These are phyloP conservation scores for Angomonas ambiguus DNA, from an alignment of 208 protist species.

Conservation along the genomic window DNA sequence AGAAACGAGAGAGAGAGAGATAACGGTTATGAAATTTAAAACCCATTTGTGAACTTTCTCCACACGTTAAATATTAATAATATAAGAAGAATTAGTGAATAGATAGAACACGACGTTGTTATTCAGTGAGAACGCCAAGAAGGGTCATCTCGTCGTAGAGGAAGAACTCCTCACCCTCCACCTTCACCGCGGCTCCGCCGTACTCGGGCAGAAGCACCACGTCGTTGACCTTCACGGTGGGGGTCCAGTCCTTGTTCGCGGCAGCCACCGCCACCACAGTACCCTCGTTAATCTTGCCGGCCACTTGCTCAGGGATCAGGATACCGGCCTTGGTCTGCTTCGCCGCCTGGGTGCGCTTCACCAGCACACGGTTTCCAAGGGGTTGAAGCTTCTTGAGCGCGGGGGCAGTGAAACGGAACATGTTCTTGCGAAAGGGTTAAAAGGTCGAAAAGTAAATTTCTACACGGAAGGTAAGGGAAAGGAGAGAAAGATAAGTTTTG, in stretches of 20 bases:
- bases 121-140: constrained; percentile 79
- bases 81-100: not conserved
- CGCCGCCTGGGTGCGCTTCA: constrained; percentile 81
- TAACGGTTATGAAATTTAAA: not conserved
- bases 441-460: not conserved
- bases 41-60: not conserved
- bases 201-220: constrained; percentile 90
- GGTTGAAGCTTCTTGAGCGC: constrained; percentile 87
- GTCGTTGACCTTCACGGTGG: constrained; percentile 87
- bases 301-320: constrained; percentile 91
- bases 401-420: constrained; percentile 75
- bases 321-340: constrained; percentile 92
- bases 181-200: constrained; percentile 82
- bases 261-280: constrained; percentile 86
- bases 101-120: constrained; percentile 7
- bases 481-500: not conserved
- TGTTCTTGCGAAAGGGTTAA: too few relatives aligned
- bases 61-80: not conserved
- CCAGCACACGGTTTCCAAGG: constrained; percentile 86
- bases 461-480: not conserved
- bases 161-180: constrained; percentile 91
- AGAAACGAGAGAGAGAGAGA: not conserved
- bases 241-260: constrained; percentile 88
- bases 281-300: constrained; percentile 91
- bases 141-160: constrained; percentile 87